These are phyloP conservation scores for Agaricus blazei DNA, from an alignment of 768 basidiomycete genomes.

Conservation along the genomic window DNA sequence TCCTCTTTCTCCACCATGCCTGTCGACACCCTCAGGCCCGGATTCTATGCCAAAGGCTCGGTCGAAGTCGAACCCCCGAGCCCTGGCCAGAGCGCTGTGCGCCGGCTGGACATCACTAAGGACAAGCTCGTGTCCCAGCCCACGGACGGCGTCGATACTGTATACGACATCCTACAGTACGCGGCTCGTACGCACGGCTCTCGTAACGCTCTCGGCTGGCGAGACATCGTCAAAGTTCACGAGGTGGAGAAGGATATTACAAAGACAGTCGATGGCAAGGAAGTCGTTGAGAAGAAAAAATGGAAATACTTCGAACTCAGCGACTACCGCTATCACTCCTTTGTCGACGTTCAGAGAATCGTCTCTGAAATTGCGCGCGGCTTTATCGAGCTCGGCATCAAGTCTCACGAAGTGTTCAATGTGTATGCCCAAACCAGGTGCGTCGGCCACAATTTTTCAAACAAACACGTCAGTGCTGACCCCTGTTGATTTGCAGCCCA, in stretches of 20 bases:
- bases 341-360: conserved; percentile 61
- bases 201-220: conserved; percentile 74
- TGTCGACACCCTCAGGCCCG: conserved; percentile 35
- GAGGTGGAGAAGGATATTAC: conserved; percentile 89
- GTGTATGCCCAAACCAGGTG: conserved; percentile 87
- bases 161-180: conserved; percentile 75
- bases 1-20: conserved; percentile 16
- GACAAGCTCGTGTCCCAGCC: conserved; percentile 61
- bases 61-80: conserved; percentile 46
- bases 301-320: conserved; percentile 96
- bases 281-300: conserved; percentile 82
- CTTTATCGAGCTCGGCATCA: conserved; percentile 64
- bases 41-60: conserved; percentile 58
- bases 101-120: conserved; percentile 50
- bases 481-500: conserved; percentile 1
- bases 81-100: conserved; percentile 48
- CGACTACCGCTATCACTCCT: conserved; percentile 81
- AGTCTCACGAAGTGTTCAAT: conserved; percentile 76
- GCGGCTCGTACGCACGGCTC: conserved; percentile 70
- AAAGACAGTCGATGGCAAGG: conserved; percentile 79
- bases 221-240: conserved; percentile 64
- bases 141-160: conserved; percentile 72
- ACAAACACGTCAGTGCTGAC: conserved; percentile 1
- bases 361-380: conserved; percentile 67
- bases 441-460: background rate